Base-by-base conservation (phyloP, 192 early-diverging fungal species). In the Mortierella antarctica region DNA sequence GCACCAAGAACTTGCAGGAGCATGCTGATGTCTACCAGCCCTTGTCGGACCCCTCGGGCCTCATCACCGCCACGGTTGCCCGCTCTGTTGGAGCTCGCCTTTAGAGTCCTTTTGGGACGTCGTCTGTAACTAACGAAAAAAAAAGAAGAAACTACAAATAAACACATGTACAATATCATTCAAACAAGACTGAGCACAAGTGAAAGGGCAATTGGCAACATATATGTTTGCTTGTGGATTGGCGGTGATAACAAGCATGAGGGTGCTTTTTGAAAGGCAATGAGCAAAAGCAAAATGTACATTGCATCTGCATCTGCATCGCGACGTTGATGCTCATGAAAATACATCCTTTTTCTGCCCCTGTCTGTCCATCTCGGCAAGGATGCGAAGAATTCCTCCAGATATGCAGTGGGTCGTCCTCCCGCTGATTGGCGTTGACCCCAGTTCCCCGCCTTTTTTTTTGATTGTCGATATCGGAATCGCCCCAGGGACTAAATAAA, bases 11-110 rank as follows among this genome's bases (percentile, higher is more conserved):
- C 88, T 73, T 86, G 66, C 84, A 83, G 60, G 79, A 83, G 58
- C 88, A 95, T 48, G 81, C 88, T 47, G 87, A 89, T 78, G 90
- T 95, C 59, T 95, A 92, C 73, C 89, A 91, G 78, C 93, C 93
- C 20, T 74, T 92, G 53, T 83, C 87, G 31, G 91, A 95, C 63
- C 93, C 93, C 23, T 91, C 92, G 46, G 93, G 88, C 80, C 83
- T 88, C 60, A 94, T 94, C 73, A 91, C 92, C 49, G 91, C 89
- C 57, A 91, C 90, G 17, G 72, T 90, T 66, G 87, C 86, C 41
- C 91, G 93, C 60, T 82, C 70, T 47, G 44, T 71, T 57, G 64
- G 60, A 31, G 42, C 65, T n/a, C 21, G 65, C 14, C 65, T 66
- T 45, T 66, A 66, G 20, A 66, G 31, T 9, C 39, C 31, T 31